Percentiles rank a stretch among this genome's conserved stretches.
phyloP scores from a whole-genome alignment of 495 filamentous ascomycete species.

The Neurospora tetrasperma region DNA sequence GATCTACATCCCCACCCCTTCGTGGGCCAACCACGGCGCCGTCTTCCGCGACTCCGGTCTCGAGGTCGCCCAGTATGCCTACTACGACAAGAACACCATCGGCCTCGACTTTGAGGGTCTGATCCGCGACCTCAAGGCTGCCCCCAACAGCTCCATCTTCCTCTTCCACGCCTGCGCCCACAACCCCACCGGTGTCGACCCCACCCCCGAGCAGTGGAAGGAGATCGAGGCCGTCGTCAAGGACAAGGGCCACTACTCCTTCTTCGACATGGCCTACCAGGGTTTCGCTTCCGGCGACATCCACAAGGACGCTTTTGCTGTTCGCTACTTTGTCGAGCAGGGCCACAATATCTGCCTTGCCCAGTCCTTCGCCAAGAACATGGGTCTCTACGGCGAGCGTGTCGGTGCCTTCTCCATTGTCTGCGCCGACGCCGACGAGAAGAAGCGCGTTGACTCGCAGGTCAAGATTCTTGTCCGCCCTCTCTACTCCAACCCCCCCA shows the following conservation, averaged over 20 bases:
- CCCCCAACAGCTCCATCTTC: slow-evolving; percentile 77
- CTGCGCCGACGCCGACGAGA: slow-evolving; percentile 74
- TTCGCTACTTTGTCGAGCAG: slow-evolving; percentile 83
- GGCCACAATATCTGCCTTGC: slow-evolving; percentile 82
- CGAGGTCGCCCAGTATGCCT: slow-evolving; percentile 85
- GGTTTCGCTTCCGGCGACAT: slow-evolving; percentile 93
- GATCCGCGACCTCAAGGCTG: slow-evolving; percentile 80
- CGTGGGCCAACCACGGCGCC: slow-evolving; percentile 96
- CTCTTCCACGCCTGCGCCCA: slow-evolving; percentile 95
- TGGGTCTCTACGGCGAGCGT: slow-evolving; percentile 98
- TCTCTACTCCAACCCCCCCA: slow-evolving; percentile 94
- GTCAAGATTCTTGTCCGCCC: slow-evolving; percentile 97
- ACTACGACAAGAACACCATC: slow-evolving; percentile 98
- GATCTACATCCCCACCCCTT: slow-evolving; percentile 90
- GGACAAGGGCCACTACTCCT: slow-evolving; percentile 79
- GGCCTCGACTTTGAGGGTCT: slow-evolving; percentile 95
- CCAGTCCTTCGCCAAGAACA: slow-evolving; percentile 99
- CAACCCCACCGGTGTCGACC: slow-evolving; percentile 97
- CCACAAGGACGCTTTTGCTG: slow-evolving; percentile 82
- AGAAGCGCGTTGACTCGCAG: slow-evolving; percentile 93
- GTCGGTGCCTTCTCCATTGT: slow-evolving; percentile 94
- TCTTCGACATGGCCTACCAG: slow-evolving; percentile 99
- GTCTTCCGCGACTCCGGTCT: slow-evolving; percentile 91
- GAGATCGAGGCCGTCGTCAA: slow-evolving; percentile 85
- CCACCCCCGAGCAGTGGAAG: slow-evolving; percentile 85